Conservation (phyloP, 371 early-diverging fungal species). For the Rhizopus stolonifer region DNA sequence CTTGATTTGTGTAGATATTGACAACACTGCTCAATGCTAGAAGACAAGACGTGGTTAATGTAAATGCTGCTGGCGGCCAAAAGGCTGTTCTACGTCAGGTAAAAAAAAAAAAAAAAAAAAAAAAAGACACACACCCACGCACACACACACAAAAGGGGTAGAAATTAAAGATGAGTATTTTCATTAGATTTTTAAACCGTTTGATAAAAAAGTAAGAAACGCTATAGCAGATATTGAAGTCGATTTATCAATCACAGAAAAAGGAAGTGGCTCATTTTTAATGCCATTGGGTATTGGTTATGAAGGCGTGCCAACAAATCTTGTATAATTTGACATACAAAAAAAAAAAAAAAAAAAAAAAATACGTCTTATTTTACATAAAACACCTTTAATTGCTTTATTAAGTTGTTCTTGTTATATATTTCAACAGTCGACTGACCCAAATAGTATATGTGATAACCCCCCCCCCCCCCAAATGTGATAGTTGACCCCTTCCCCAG, state of each 20-base stretch:
- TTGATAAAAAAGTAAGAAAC: constrained; percentile 2
- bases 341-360: too few relatives aligned
- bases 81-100: constrained; percentile 1
- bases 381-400: too few relatives aligned
- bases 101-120: not conserved
- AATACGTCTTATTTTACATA: too few relatives aligned
- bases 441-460: too few relatives aligned
- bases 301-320: not conserved
- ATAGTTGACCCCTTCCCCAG: too few relatives aligned
- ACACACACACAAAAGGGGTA: too few relatives aligned
- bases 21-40: not conserved
- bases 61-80: not conserved
- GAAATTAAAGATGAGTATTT: not conserved
- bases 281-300: constrained; percentile 1
- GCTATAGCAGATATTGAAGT: not conserved
- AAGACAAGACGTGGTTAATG: constrained; percentile 2
- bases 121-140: too few relatives aligned
- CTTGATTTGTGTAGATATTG: not conserved
- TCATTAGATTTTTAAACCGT: not conserved
- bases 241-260: not conserved
- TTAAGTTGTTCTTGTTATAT: too few relatives aligned
- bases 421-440: too few relatives aligned
- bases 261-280: not conserved
- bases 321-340: too few relatives aligned
- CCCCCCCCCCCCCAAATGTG: too few relatives aligned